Conservation (phyloP, 305 asterid species). For the Plantago coronopus region DNA sequence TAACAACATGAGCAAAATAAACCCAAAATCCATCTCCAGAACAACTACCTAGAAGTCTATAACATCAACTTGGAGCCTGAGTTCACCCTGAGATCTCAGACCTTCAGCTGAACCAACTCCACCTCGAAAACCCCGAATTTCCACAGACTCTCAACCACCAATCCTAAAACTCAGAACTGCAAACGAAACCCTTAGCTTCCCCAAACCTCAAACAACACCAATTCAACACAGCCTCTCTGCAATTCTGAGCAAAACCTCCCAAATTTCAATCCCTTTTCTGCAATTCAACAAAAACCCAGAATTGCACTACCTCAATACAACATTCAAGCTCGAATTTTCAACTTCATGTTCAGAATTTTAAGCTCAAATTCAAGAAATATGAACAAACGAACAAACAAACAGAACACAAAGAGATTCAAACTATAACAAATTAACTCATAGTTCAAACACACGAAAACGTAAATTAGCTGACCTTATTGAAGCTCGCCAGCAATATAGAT, state of each 20-base stretch:
- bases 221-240: conserved; percentile 32
- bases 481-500: conserved; percentile 20
- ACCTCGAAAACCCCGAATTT: conserved; percentile 80
- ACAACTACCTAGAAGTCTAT: no score
- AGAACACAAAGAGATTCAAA: conserved; percentile 38
- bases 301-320: conserved; percentile 44
- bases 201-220: conserved; percentile 27
- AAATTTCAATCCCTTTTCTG: conserved; percentile 28
- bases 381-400: conserved; percentile 40
- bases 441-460: conserved; percentile 23
- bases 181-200: conserved; percentile 32
- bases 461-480: conserved; percentile 36
- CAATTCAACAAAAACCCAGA: conserved; percentile 43
- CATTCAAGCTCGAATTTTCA: conserved; percentile 58
- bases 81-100: conserved; percentile 61
- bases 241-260: conserved; percentile 54
- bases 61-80: conserved; percentile 27
- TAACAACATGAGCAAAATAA: conserved; percentile 35
- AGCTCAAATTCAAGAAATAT: conserved; percentile 35
- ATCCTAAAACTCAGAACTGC: conserved; percentile 28
- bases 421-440: conserved; percentile 25
- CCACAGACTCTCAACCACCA: conserved; percentile 28
- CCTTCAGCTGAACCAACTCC: conserved; percentile 52
- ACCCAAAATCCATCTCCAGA: conserved; percentile 50
- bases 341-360: conserved; percentile 63